Percentiles rank a stretch among this genome's conserved stretches.
phyloP scores from a whole-genome alignment of 129 eudicot genomes.

The Flaveria robusta region DNA sequence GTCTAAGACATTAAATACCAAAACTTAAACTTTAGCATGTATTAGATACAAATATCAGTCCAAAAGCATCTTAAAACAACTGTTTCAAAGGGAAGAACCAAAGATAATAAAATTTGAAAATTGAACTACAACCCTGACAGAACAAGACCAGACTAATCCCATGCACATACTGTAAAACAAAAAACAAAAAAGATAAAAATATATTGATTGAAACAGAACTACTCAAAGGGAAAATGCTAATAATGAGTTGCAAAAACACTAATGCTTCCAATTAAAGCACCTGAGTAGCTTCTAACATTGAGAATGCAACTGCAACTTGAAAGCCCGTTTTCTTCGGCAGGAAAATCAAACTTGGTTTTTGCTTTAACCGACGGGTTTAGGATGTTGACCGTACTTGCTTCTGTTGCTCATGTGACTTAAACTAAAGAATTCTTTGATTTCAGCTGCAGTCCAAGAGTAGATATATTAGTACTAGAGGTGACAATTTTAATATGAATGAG shows the following conservation, averaged over 20 bases:
- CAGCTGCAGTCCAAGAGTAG: constrained; percentile 26
- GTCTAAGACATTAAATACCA: background rate
- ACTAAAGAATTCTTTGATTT: constrained; percentile 23
- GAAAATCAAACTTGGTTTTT: constrained; percentile 18
- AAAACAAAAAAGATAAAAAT: constrained; percentile 1
- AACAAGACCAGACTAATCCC: constrained; percentile 21
- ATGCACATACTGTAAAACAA: constrained; percentile 24
- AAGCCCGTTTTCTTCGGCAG: constrained; percentile 5
- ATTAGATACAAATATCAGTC: constrained; percentile 30
- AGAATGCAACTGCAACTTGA: constrained; percentile 26
- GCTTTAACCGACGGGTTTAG: constrained; percentile 17
- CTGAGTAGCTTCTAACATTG: constrained; percentile 31
- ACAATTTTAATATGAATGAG: background rate
- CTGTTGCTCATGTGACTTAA: constrained; percentile 28
- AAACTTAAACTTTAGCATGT: background rate
- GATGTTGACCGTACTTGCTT: constrained; percentile 22
- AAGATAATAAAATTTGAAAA: constrained; percentile 16
- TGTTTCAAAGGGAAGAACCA: constrained; percentile 21
- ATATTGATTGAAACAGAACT: constrained; percentile 30
- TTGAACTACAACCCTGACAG: constrained; percentile 13
- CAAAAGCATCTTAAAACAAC: constrained; percentile 16
- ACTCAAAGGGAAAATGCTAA: constrained; percentile 19
- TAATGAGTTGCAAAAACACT: constrained; percentile 31
- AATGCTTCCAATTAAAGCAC: constrained; percentile 37
- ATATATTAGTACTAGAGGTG: background rate